These are phyloP conservation scores for Somion occarium DNA, from an alignment of 1,284 basidiomycete species.

Conservation along the genomic window DNA sequence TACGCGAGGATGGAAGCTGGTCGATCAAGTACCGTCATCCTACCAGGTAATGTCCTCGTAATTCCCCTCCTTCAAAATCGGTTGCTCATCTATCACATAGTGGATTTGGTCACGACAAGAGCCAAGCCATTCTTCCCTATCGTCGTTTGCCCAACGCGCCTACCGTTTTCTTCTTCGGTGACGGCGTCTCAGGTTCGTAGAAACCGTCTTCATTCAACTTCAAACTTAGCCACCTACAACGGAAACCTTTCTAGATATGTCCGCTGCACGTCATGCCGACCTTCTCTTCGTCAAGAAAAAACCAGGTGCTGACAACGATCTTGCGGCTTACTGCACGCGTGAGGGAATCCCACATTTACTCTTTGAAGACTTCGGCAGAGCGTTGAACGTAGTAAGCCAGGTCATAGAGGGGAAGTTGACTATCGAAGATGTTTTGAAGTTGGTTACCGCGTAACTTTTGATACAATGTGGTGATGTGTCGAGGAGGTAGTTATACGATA, in stretches of 20 bases:
- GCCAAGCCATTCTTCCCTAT: constrained; percentile 87
- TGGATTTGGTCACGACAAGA: constrained; percentile 91
- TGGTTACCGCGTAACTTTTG: constrained; percentile 20
- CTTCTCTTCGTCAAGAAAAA: constrained; percentile 87
- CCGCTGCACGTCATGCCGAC: constrained; percentile 86
- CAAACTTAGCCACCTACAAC: background rate
- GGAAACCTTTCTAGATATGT: constrained; percentile 57
- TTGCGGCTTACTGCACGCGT: constrained; percentile 72
- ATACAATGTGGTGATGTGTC: too few species aligned
- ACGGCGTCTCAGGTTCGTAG: constrained; percentile 83
- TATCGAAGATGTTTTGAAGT: constrained; percentile 35
- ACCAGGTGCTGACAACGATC: constrained; percentile 77
- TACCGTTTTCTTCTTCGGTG: constrained; percentile 90
- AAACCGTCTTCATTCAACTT: background rate
- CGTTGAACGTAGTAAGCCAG: constrained; percentile 48
- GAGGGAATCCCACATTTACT: constrained; percentile 66
- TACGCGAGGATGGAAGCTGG: constrained; percentile 72
- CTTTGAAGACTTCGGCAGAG: constrained; percentile 63
- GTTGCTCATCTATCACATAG: constrained; percentile 30
- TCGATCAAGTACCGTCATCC: constrained; percentile 87
- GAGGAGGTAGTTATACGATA: too few species aligned
- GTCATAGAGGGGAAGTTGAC: constrained; percentile 59
- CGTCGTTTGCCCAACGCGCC: constrained; percentile 65
- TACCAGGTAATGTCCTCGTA: constrained; percentile 48
- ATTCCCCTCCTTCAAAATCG: background rate